Percentiles rank a stretch among this genome's conserved stretches.
phyloP scores from a whole-genome alignment of 208 protist species.

The Herpetomonas tarakana region DNA sequence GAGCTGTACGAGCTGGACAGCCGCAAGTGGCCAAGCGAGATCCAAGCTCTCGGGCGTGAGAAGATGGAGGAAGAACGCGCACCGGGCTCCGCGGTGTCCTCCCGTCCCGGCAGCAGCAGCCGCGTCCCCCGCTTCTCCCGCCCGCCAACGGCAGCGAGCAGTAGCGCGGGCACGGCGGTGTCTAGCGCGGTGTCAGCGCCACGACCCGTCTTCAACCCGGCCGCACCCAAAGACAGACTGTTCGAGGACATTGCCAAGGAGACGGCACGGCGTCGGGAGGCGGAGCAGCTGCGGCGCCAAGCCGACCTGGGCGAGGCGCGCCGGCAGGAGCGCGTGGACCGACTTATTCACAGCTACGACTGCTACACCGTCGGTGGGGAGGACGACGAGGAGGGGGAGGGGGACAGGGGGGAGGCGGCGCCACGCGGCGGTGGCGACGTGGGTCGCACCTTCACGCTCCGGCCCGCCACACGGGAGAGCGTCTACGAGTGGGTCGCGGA shows the following conservation, averaged over 20 bases:
- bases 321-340: slow-evolving; percentile 10
- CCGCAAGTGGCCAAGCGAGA: slow-evolving; percentile 57
- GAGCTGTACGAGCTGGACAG: slow-evolving; percentile 75
- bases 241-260: slow-evolving; percentile 79
- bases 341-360: slow-evolving; percentile 17
- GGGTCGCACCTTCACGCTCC: not conserved
- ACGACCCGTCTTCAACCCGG: slow-evolving; percentile 54
- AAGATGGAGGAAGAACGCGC: slow-evolving; percentile 19
- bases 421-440: not conserved
- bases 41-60: slow-evolving; percentile 28
- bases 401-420: not conserved
- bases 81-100: slow-evolving; percentile 13
- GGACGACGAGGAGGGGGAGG: not conserved
- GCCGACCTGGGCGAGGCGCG: slow-evolving; percentile 3
- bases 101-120: slow-evolving; percentile 39
- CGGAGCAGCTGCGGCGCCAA: slow-evolving; percentile 10
- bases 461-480: slow-evolving; percentile 8
- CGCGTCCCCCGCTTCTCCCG: slow-evolving; percentile 2
- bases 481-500: slow-evolving; percentile 11
- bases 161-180: not conserved
- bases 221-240: slow-evolving; percentile 57
- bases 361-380: slow-evolving; percentile 12
- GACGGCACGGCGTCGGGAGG: slow-evolving; percentile 26
- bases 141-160: not conserved
- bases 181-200: slow-evolving; percentile 5